Conservation (phyloP, 2,329 filamentous ascomycete species). For the Escovopsis weberi region DNA sequence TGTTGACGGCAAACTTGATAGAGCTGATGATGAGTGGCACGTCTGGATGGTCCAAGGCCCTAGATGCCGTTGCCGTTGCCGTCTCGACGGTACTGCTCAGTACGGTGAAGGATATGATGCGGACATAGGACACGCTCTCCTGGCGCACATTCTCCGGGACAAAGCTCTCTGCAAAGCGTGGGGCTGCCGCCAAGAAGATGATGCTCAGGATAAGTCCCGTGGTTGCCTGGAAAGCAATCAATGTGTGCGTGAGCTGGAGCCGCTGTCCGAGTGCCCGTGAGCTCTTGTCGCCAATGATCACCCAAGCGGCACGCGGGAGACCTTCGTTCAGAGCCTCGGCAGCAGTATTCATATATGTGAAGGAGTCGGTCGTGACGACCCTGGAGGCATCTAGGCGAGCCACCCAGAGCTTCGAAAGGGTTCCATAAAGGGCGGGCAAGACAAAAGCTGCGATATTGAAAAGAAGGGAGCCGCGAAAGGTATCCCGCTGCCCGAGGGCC, state of each 20-base stretch:
- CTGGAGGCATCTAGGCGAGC: conserved; percentile 46
- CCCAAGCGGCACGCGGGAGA: conserved; percentile 52
- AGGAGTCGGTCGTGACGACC: conserved; percentile 28
- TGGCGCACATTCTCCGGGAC: conserved; percentile 44
- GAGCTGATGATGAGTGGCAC: conserved; percentile 52
- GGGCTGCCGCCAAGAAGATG: conserved; percentile 38
- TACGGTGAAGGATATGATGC: conserved; percentile 47
- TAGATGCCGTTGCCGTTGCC: conserved; percentile 44
- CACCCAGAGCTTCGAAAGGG: conserved; percentile 57
- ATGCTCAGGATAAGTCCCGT: conserved; percentile 47
- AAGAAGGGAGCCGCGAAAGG: conserved; percentile 40
- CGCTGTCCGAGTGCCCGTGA: conserved; percentile 36
- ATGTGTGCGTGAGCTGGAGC: conserved; percentile 45
- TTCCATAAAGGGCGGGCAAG: conserved; percentile 52
- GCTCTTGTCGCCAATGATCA: conserved; percentile 51
- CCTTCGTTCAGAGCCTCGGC: conserved; percentile 60
- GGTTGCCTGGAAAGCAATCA: conserved; percentile 43
- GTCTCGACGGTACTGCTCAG: conserved; percentile 48
- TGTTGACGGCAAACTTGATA: conserved; percentile 50
- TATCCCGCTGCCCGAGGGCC: conserved; percentile 3
- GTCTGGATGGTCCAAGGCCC: conserved; percentile 54
- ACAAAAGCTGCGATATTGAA: conserved; percentile 51
- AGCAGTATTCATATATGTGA: conserved; percentile 54
- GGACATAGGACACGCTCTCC: conserved; percentile 47
- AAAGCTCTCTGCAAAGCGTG: conserved; percentile 43